Conservation (phyloP, 2,329 filamentous ascomycete genomes). For the Huntiella omanensis region DNA sequence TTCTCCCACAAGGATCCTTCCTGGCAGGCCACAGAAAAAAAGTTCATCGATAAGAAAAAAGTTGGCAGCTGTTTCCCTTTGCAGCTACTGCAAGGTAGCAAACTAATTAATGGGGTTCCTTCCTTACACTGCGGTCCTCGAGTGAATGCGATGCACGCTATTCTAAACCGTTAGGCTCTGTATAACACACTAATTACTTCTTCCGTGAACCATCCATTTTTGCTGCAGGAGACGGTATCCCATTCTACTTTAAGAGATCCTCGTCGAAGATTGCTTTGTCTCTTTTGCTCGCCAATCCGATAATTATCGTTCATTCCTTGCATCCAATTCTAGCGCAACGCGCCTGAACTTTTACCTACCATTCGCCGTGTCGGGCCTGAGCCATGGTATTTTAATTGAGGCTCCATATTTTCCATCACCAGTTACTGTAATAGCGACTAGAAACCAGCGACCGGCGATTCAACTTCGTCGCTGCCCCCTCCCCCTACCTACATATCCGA, state of each 20-base stretch:
- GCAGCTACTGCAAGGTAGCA: no score
- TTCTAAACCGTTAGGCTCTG: no score
- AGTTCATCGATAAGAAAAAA: slow-evolving; percentile 11
- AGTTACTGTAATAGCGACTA: not conserved
- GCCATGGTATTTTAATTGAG: slow-evolving; percentile 11
- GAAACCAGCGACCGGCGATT: not conserved
- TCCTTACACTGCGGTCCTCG: no score
- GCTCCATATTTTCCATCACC: slow-evolving; percentile 6
- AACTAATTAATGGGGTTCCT: no score
- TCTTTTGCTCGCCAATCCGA: not conserved
- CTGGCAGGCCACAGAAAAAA: slow-evolving; percentile 7
- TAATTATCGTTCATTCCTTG: not conserved
- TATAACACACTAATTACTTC: no score
- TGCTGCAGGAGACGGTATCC: slow-evolving; percentile 9
- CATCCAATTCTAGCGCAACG: not conserved
- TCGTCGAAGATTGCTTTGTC: slow-evolving; percentile 10
- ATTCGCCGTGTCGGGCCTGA: not conserved
- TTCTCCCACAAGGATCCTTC: not conserved
- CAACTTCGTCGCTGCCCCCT: not conserved
- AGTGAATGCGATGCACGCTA: no score
- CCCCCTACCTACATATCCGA: not conserved
- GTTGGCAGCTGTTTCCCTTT: slow-evolving; percentile 1
- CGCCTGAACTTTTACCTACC: slow-evolving; percentile 1
- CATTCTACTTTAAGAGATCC: not conserved
- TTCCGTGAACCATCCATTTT: not conserved